phyloP scores from a whole-genome alignment of 306 rosid species.

The Cotoneaster glaucophyllus region DNA sequence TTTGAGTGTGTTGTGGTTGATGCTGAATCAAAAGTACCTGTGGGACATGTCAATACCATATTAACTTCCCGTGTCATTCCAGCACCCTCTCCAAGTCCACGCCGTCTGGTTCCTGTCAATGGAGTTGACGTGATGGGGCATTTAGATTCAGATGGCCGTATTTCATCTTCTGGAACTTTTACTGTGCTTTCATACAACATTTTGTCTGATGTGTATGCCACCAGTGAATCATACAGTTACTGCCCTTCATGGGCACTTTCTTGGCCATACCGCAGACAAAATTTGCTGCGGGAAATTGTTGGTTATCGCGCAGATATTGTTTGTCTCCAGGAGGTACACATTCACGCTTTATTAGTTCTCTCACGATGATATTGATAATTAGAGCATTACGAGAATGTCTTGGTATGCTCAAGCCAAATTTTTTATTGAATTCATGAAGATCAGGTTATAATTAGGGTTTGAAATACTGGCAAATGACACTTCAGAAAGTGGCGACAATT shows the following conservation, averaged over 20 bases:
- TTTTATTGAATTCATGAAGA: background rate
- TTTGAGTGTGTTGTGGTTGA: slow-evolving; percentile 89
- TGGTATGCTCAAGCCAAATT: background rate
- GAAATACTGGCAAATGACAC: background rate
- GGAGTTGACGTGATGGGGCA: slow-evolving; percentile 71
- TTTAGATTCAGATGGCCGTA: slow-evolving; percentile 67
- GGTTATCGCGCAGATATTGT: slow-evolving; percentile 91
- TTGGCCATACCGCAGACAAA: slow-evolving; percentile 98
- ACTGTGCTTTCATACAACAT: slow-evolving; percentile 92
- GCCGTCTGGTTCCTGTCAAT: slow-evolving; percentile 50
- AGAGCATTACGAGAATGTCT: background rate
- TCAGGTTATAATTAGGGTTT: background rate
- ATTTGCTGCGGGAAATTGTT: slow-evolving; percentile 87
- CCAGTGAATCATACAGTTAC: slow-evolving; percentile 68
- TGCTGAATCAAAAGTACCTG: slow-evolving; percentile 58
- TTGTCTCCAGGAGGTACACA: slow-evolving; percentile 95
- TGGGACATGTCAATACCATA: slow-evolving; percentile 58
- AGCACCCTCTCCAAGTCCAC: slow-evolving; percentile 91
- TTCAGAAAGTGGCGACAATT: background rate
- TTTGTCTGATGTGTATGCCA: slow-evolving; percentile 77
- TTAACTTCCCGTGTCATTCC: slow-evolving; percentile 88
- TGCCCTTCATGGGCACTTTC: slow-evolving; percentile 99
- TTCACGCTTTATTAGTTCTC: slow-evolving; percentile 11
- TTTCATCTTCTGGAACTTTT: slow-evolving; percentile 68
- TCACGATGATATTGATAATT: background rate